A percentile compares a stretch with the other conserved stretches of the same genome.
Evolutionary conservation across 495 filamentous ascomycete genomes (phyloP).

Genomic region (Xylaria acuta): DNA sequence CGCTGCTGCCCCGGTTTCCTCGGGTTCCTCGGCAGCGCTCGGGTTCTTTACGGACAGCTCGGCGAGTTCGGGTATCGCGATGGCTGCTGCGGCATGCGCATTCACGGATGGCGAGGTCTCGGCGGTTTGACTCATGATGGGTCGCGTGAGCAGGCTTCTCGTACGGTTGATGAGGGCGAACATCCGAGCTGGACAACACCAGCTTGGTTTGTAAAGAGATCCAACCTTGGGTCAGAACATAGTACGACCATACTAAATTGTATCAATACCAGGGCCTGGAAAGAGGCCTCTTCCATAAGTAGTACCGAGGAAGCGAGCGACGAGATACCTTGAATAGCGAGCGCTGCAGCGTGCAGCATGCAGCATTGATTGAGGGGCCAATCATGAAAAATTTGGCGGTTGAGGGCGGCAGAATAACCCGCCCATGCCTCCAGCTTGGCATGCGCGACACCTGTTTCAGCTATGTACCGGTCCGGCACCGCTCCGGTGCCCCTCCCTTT

Average conservation of each 20-base stretch:
- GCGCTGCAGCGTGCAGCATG: neutral
- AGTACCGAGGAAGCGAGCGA: neutral
- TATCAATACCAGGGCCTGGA: neutral
- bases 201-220: neutral
- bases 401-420: slow-evolving; percentile 33
- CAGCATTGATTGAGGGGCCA: neutral
- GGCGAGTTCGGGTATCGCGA: slow-evolving; percentile 23
- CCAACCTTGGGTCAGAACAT: neutral
- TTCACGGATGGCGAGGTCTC: slow-evolving; percentile 28
- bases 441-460: neutral
- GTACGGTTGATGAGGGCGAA: slow-evolving; percentile 15
- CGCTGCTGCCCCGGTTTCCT: neutral
- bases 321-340: neutral
- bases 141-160: slow-evolving; percentile 21
- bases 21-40: neutral
- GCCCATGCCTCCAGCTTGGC: no score
- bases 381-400: slow-evolving; percentile 41
- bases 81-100: slow-evolving; percentile 4
- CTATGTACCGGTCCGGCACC: neutral
- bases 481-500: neutral
- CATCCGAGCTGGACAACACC: neutral
- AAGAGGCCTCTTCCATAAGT: neutral
- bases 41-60: slow-evolving; percentile 24
- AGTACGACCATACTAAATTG: neutral
- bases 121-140: slow-evolving; percentile 32